Evolutionary conservation across 495 filamentous ascomycete genomes (phyloP).

Genomic region (Cercophora sp.): DNA sequence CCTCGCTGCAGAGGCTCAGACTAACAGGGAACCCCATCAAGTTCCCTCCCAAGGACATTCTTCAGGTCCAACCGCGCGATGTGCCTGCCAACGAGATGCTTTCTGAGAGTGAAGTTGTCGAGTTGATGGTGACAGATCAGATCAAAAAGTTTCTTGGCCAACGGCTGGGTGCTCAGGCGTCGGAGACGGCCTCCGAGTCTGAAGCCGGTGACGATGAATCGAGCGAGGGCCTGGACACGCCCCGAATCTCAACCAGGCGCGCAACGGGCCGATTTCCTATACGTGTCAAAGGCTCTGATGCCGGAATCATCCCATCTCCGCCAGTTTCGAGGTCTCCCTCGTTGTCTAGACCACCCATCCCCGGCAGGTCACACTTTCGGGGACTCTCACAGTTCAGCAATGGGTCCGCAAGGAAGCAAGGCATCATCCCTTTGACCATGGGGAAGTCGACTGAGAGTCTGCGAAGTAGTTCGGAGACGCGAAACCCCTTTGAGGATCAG

Average conservation of each 20-base stretch:
- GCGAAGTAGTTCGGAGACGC: constrained; percentile 78
- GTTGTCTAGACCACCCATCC: constrained; percentile 65
- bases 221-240: constrained; percentile 65
- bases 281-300: constrained; percentile 55
- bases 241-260: constrained; percentile 61
- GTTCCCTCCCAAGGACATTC: constrained; percentile 60
- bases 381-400: constrained; percentile 65
- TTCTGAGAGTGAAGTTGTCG: constrained; percentile 46
- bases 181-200: constrained; percentile 46
- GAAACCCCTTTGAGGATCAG: constrained; percentile 50
- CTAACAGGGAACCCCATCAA: constrained; percentile 73
- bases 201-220: constrained; percentile 51
- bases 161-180: constrained; percentile 41
- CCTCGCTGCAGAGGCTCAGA: constrained; percentile 75
- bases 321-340: constrained; percentile 19
- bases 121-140: constrained; percentile 61
- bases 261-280: constrained; percentile 76
- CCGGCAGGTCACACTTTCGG: constrained; percentile 67
- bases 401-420: constrained; percentile 52
- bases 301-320: constrained; percentile 21
- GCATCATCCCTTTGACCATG: constrained; percentile 60
- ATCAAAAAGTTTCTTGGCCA: constrained; percentile 70
- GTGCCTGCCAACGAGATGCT: constrained; percentile 36
- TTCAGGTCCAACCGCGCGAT: constrained; percentile 40
- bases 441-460: constrained; percentile 64